Evolutionary conservation across 2,329 filamentous ascomycete genomes (phyloP).

Genomic region (Xylariales sp.): DNA sequence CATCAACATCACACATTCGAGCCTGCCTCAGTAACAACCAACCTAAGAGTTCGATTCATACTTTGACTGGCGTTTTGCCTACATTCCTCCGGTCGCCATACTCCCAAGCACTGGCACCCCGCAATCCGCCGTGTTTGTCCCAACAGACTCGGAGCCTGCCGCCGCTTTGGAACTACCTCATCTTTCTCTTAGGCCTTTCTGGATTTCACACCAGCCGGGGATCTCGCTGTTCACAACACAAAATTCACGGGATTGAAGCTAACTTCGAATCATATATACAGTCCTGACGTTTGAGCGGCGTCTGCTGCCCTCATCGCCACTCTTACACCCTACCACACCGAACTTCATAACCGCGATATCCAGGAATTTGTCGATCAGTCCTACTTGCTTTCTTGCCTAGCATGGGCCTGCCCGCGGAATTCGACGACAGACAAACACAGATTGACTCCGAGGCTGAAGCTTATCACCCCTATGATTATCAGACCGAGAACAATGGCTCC

Average conservation of each 20-base stretch:
- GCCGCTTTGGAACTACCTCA: not conserved
- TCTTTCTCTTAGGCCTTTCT: not conserved
- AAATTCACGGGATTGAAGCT: too few relatives aligned
- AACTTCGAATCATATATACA: too few relatives aligned
- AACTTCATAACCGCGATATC: conserved; percentile 15
- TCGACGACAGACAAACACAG: conserved; percentile 63
- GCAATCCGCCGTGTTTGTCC: too few relatives aligned
- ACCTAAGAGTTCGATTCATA: too few relatives aligned
- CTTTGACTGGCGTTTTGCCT: too few relatives aligned
- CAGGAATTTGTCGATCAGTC: conserved; percentile 9
- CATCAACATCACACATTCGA: too few relatives aligned
- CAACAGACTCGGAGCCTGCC: conserved; percentile 4
- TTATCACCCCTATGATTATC: conserved; percentile 76
- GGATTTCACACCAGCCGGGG: not conserved
- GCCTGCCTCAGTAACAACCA: too few relatives aligned
- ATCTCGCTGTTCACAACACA: too few relatives aligned
- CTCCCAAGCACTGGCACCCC: too few relatives aligned
- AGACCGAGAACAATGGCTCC: conserved; percentile 76
- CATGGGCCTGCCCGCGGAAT: conserved; percentile 63
- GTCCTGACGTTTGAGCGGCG: conserved; percentile 10
- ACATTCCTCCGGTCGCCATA: too few relatives aligned
- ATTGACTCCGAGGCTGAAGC: conserved; percentile 54
- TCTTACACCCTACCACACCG: conserved; percentile 1
- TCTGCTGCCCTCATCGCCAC: conserved; percentile 11
- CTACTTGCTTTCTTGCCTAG: conserved; percentile 49